Evolutionary conservation across 805 yeast species (phyloP).

Genomic region (Ogataea philodendri): DNA sequence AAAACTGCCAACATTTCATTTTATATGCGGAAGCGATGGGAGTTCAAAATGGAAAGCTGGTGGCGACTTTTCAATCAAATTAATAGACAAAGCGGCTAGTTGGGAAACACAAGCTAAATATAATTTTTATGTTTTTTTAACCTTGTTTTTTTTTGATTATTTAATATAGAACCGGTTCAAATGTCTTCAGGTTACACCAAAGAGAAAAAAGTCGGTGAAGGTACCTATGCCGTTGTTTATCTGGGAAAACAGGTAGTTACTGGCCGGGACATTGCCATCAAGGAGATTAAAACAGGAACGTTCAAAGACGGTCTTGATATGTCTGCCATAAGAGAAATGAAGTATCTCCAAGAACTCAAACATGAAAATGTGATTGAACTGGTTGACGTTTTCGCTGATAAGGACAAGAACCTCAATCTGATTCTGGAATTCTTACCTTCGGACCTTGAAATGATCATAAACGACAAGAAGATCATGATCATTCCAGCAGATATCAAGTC

Average conservation of each 20-base stretch:
- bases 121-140: not conserved
- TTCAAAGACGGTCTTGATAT: constrained; percentile 96
- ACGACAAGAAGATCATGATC: constrained; percentile 73
- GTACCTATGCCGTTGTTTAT: constrained; percentile 96
- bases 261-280: constrained; percentile 74
- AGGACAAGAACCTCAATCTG: constrained; percentile 64
- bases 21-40: too few species aligned
- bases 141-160: constrained; percentile 1
- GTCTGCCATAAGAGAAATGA: constrained; percentile 95
- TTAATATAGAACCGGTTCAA: not conserved
- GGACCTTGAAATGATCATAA: constrained; percentile 86
- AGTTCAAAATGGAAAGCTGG: too few species aligned
- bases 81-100: too few species aligned
- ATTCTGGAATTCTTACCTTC: constrained; percentile 93
- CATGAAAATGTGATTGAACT: constrained; percentile 83
- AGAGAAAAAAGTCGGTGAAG: constrained; percentile 95
- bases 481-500: constrained; percentile 85
- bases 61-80: too few species aligned
- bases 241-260: constrained; percentile 66
- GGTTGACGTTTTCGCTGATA: constrained; percentile 76
- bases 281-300: constrained; percentile 90
- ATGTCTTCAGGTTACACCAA: constrained; percentile 34
- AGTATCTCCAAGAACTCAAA: constrained; percentile 76
- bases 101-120: not conserved
- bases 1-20: constrained; percentile 1